A percentile compares a stretch with the other conserved stretches of the same genome.
These are phyloP conservation scores for Alternaria sp. DNA, from an alignment of 2,329 filamentous ascomycete species.

Conservation along the genomic window DNA sequence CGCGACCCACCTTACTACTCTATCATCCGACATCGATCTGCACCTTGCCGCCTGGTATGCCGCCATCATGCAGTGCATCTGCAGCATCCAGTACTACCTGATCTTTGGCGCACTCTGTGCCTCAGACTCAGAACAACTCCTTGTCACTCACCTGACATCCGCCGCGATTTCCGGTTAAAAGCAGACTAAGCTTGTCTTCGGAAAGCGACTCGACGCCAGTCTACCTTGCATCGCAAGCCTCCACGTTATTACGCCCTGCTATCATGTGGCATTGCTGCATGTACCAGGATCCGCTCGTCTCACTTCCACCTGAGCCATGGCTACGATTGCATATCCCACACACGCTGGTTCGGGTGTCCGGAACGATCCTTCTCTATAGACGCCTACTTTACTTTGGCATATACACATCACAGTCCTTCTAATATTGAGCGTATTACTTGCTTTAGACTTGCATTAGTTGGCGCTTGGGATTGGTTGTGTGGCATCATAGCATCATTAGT, in stretches of 20 bases:
- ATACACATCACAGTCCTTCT: constrained; percentile 39
- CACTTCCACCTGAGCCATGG: too few relatives aligned
- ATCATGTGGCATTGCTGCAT: constrained; percentile 31
- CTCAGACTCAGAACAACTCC: constrained; percentile 26
- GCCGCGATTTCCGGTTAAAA: constrained; percentile 31
- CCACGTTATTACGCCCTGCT: constrained; percentile 17
- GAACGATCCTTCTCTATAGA: constrained; percentile 39
- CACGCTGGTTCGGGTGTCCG: constrained; percentile 50
- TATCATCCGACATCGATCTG: constrained; percentile 27
- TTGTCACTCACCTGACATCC: constrained; percentile 34
- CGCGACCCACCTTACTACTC: constrained; percentile 29
- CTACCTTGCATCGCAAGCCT: constrained; percentile 20
- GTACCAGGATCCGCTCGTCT: constrained; percentile 28
- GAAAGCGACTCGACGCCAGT: constrained; percentile 27
- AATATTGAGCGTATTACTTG: constrained; percentile 47
- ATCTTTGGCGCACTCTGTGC: constrained; percentile 37
- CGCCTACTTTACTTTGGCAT: constrained; percentile 36
- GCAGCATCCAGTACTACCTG: constrained; percentile 36
- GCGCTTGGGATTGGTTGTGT: constrained; percentile 36
- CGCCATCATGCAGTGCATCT: constrained; percentile 35
- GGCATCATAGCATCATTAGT: constrained; percentile 29
- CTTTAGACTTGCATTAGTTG: constrained; percentile 43
- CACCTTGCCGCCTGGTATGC: constrained; percentile 29
- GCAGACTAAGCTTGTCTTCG: constrained; percentile 20
- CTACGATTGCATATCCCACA: constrained; percentile 40